Conservation (phyloP, 1,284 basidiomycete species). For the Takashimella koratensis region DNA sequence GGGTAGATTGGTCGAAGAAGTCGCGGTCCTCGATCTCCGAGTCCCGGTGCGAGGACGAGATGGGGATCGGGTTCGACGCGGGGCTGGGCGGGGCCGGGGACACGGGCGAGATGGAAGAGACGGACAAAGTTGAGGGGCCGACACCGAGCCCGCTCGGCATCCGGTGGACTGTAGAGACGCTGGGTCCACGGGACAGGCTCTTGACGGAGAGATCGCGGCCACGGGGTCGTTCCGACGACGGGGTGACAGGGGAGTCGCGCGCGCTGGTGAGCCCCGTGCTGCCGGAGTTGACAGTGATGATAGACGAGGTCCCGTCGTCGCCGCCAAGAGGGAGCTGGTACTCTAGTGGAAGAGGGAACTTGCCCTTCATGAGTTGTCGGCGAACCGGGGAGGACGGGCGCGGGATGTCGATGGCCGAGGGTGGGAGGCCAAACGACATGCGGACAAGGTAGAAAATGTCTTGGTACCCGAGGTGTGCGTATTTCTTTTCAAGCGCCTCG, state of each 20-base stretch:
- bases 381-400: constrained; percentile 15
- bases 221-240: neutral
- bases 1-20: constrained; percentile 1
- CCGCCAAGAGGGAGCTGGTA: constrained; percentile 3
- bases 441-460: constrained; percentile 31
- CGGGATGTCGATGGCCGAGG: constrained; percentile 14
- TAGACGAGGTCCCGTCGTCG: neutral
- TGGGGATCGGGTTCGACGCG: neutral
- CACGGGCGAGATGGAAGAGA: neutral
- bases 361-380: constrained; percentile 17
- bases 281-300: neutral
- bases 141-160: neutral
- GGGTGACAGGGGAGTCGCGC: neutral
- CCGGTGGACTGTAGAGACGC: neutral
- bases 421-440: constrained; percentile 22
- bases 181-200: neutral
- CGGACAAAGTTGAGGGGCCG: neutral
- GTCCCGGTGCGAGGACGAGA: neutral
- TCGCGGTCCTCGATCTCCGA: neutral
- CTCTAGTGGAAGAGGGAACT: constrained; percentile 15
- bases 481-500: constrained; percentile 23
- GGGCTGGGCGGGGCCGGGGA: neutral
- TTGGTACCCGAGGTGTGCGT: constrained; percentile 22
- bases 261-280: neutral
- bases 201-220: neutral